Percentiles rank a stretch among this genome's conserved stretches.
Conservation (phyloP, 2,329 filamentous ascomycete species). For the Neonectria sp. region DNA sequence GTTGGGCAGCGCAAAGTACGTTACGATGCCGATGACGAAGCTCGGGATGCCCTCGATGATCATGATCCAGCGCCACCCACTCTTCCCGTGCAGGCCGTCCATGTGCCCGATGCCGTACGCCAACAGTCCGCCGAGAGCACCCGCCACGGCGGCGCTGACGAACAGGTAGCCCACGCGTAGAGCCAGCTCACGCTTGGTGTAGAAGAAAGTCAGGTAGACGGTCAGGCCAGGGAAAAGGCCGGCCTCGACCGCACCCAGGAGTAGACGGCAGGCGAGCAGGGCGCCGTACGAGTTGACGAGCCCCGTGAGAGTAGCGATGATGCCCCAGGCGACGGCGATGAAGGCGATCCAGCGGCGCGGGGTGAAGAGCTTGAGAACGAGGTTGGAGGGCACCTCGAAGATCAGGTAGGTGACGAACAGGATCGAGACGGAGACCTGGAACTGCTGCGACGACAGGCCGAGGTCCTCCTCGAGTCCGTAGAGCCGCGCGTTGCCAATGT, state of each 20-base stretch:
- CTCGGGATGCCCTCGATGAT: conserved; percentile 67
- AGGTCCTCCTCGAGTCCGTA: conserved; percentile 77
- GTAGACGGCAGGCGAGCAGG: conserved; percentile 77
- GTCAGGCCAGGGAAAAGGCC: conserved; percentile 79
- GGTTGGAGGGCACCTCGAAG: conserved; percentile 77
- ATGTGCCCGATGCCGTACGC: conserved; percentile 83
- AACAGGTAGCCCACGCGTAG: conserved; percentile 82
- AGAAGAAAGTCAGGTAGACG: conserved; percentile 82
- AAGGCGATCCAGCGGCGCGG: conserved; percentile 76
- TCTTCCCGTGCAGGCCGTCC: conserved; percentile 75
- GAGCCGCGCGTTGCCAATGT: conserved; percentile 80
- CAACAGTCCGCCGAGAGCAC: conserved; percentile 79
- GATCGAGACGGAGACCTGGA: conserved; percentile 77
- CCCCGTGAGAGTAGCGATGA: conserved; percentile 79
- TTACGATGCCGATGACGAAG: conserved; percentile 52
- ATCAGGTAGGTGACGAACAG: conserved; percentile 76
- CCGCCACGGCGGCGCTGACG: conserved; percentile 78
- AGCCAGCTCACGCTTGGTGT: conserved; percentile 80
- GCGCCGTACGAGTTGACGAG: conserved; percentile 76
- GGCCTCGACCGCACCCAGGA: conserved; percentile 79
- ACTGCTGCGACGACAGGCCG: conserved; percentile 72
- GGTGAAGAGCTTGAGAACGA: conserved; percentile 74
- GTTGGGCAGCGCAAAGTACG: conserved; percentile 55
- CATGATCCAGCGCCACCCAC: conserved; percentile 82
- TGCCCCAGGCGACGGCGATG: conserved; percentile 76